These are phyloP conservation scores for Cyathus striatus DNA, from an alignment of 768 basidiomycete genomes.

Conservation along the genomic window DNA sequence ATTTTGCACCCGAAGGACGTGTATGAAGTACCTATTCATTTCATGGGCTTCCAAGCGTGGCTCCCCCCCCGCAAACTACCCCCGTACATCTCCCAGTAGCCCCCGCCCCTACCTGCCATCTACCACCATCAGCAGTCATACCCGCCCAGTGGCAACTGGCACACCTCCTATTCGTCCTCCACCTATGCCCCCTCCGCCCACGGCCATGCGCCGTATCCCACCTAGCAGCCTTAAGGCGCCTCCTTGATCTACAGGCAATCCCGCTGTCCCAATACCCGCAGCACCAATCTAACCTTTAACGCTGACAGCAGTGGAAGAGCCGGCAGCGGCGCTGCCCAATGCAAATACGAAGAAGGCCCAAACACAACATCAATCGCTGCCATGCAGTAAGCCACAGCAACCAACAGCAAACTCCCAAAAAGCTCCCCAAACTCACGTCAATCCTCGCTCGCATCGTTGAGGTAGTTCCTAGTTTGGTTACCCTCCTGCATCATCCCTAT, in stretches of 20 bases:
- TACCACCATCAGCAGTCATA: slow-evolving; percentile 34
- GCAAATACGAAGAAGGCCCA: slow-evolving; percentile 20
- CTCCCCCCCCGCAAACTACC: slow-evolving; percentile 16
- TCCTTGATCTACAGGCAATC: slow-evolving; percentile 29
- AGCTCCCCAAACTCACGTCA: slow-evolving; percentile 37
- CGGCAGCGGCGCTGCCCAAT: too few relatives aligned
- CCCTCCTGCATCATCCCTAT: slow-evolving; percentile 35
- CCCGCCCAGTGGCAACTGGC: slow-evolving; percentile 36
- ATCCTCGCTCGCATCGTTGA: slow-evolving; percentile 18
- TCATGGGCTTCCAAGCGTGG: too few relatives aligned
- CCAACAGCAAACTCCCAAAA: slow-evolving; percentile 34
- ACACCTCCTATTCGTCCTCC: slow-evolving; percentile 40
- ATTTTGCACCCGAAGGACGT: too few relatives aligned
- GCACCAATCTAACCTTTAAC: too few relatives aligned
- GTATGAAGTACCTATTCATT: too few relatives aligned
- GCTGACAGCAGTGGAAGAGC: too few relatives aligned
- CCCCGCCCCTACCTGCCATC: slow-evolving; percentile 19
- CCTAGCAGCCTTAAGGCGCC: slow-evolving; percentile 13
- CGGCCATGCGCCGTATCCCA: slow-evolving; percentile 16
- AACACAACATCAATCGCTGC: slow-evolving; percentile 25
- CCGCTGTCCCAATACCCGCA: slow-evolving; percentile 25
- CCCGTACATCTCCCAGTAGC: slow-evolving; percentile 19
- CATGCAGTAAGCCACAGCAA: slow-evolving; percentile 35
- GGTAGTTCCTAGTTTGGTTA: slow-evolving; percentile 44
- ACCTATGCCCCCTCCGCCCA: slow-evolving; percentile 23